Conservation (phyloP, 768 basidiomycete genomes). For the Serendipita sp. region DNA sequence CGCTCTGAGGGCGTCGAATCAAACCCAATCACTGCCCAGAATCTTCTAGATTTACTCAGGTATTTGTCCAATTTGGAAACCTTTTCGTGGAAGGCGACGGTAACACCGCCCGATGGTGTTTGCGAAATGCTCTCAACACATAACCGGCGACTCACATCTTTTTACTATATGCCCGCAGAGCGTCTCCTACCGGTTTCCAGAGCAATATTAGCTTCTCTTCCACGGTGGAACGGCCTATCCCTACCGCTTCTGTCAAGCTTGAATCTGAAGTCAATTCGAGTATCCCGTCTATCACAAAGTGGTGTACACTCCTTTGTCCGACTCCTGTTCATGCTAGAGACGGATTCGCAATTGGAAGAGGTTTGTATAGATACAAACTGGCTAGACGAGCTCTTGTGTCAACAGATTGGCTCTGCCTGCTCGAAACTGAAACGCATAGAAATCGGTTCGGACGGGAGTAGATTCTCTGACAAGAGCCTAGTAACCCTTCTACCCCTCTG, state of each 20-base stretch:
- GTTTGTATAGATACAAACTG: constrained; percentile 24
- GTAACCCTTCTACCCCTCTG: constrained; percentile 22
- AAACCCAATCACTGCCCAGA: constrained; percentile 11
- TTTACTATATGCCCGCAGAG: constrained; percentile 15
- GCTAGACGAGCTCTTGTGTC: constrained; percentile 26
- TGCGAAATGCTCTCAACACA: constrained; percentile 22
- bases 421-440: constrained; percentile 19
- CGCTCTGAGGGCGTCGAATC: constrained; percentile 2
- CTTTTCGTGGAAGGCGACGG: constrained; percentile 21
- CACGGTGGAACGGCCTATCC: constrained; percentile 25
- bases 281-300: constrained; percentile 23
- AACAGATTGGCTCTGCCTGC: constrained; percentile 21
- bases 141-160: constrained; percentile 16
- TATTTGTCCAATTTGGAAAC: constrained; percentile 17
- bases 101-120: constrained; percentile 24
- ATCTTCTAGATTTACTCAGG: constrained; percentile 11
- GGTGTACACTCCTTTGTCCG: constrained; percentile 20
- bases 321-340: constrained; percentile 17
- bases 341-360: constrained; percentile 21
- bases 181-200: constrained; percentile 10
- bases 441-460: constrained; percentile 24
- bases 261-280: constrained; percentile 12
- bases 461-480: constrained; percentile 24
- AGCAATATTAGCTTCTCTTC: background rate
- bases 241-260: constrained; percentile 19